These are phyloP conservation scores for Yamadazyma dushanensis DNA, from an alignment of 1,139 yeast species.

Conservation along the genomic window DNA sequence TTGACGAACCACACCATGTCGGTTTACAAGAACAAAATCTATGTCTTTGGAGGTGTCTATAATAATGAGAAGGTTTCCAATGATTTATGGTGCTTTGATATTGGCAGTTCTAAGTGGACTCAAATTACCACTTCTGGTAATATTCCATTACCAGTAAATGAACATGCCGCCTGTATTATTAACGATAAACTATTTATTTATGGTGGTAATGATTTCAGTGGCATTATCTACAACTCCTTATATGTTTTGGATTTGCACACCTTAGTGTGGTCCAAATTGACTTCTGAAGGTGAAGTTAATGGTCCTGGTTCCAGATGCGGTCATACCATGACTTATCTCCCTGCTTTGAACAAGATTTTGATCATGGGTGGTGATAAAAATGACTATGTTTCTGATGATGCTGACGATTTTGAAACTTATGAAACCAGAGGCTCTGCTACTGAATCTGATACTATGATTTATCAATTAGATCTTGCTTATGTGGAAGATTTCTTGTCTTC, in stretches of 20 bases:
- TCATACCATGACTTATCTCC: conserved; percentile 79
- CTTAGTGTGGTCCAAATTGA: conserved; percentile 70
- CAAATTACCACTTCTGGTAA: conserved; percentile 52
- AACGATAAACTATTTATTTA: conserved; percentile 80
- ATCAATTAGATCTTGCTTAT: conserved; percentile 54
- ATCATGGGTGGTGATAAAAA: conserved; percentile 93
- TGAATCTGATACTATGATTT: conserved; percentile 57
- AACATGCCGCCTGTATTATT: conserved; percentile 82
- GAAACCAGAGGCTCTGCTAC: conserved; percentile 51
- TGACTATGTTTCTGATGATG: conserved; percentile 47
- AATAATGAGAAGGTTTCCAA: conserved; percentile 74
- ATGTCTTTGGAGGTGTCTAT: conserved; percentile 89
- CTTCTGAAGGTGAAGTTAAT: conserved; percentile 33
- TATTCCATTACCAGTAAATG: conserved; percentile 84
- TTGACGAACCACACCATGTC: conserved; percentile 91
- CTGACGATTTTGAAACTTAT: conserved; percentile 44
- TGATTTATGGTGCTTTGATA: conserved; percentile 84
- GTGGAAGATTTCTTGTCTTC: conserved; percentile 35
- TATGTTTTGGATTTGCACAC: conserved; percentile 77
- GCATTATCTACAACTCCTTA: conserved; percentile 66
- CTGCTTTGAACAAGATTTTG: conserved; percentile 65
- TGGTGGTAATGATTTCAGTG: conserved; percentile 87
- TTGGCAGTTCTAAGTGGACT: conserved; percentile 67
- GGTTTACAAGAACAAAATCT: conserved; percentile 74
- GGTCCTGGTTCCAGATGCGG: conserved; percentile 90